Evolutionary conservation across 306 rosid genomes (phyloP).

Genomic region (Medicago ruthenica): DNA sequence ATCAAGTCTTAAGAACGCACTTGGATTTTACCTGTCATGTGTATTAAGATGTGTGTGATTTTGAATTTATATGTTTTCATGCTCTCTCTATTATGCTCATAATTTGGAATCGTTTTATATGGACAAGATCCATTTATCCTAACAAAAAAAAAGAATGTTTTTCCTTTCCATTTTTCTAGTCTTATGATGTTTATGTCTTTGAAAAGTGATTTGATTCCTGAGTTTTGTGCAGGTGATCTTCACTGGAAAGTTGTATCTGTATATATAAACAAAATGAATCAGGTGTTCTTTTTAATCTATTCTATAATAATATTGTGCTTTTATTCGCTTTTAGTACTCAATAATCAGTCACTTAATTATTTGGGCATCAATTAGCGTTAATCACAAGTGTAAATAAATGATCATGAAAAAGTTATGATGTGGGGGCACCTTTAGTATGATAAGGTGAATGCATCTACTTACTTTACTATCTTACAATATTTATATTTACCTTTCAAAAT

Average conservation of each 20-base stretch:
- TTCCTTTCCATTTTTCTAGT: background rate
- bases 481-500: slow-evolving; percentile 41
- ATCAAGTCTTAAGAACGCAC: background rate
- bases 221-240: slow-evolving; percentile 81
- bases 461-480: slow-evolving; percentile 40
- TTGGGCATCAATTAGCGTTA: slow-evolving; percentile 55
- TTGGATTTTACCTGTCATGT: background rate
- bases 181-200: background rate
- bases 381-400: slow-evolving; percentile 50
- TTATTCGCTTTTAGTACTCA: no score
- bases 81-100: background rate
- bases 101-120: background rate
- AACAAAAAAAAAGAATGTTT: no score
- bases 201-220: slow-evolving; percentile 8
- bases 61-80: background rate
- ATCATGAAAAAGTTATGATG: slow-evolving; percentile 43
- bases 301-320: background rate
- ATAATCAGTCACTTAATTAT: slow-evolving; percentile 47
- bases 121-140: no score
- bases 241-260: slow-evolving; percentile 96
- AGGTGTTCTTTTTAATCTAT: slow-evolving; percentile 50
- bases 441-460: slow-evolving; percentile 49
- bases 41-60: background rate
- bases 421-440: slow-evolving; percentile 47
- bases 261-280: slow-evolving; percentile 73